Percentiles rank a stretch among this genome's conserved stretches.
Evolutionary conservation across 352 stramenopile species (phyloP).

Genomic region (Poterioochromonas sp.): DNA sequence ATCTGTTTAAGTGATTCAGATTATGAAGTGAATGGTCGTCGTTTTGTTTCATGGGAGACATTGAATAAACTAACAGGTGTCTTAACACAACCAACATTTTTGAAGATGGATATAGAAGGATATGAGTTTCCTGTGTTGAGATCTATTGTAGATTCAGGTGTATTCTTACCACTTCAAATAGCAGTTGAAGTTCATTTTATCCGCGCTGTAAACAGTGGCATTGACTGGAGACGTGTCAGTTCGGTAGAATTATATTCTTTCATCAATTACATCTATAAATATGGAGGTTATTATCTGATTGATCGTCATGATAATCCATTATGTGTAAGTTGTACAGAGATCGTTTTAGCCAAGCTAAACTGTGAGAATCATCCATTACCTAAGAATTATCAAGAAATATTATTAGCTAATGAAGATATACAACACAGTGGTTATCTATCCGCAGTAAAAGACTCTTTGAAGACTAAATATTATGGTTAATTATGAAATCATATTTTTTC

Average conservation of each 20-base stretch:
- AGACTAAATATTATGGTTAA: not conserved
- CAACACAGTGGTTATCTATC: no score
- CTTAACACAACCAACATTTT: not conserved
- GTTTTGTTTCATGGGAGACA: not conserved
- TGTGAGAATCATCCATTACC: no score
- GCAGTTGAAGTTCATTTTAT: not conserved
- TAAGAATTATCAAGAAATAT: no score
- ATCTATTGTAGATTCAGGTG: not conserved
- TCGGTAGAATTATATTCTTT: not conserved
- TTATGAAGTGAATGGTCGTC: not conserved
- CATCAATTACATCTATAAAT: not conserved
- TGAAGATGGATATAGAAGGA: not conserved
- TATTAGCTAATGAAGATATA: no score
- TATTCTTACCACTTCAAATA: not conserved
- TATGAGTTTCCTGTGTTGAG: not conserved
- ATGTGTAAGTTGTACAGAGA: no score
- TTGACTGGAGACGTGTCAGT: no score
- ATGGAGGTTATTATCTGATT: not conserved
- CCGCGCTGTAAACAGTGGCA: no score
- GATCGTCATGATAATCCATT: not conserved
- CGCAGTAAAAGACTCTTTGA: not conserved
- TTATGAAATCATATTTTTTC: no score
- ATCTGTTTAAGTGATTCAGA: not conserved
- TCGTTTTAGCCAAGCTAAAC: no score
- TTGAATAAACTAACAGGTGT: not conserved